phyloP scores from a whole-genome alignment of 306 rosid species.

The Geum urbanum region DNA sequence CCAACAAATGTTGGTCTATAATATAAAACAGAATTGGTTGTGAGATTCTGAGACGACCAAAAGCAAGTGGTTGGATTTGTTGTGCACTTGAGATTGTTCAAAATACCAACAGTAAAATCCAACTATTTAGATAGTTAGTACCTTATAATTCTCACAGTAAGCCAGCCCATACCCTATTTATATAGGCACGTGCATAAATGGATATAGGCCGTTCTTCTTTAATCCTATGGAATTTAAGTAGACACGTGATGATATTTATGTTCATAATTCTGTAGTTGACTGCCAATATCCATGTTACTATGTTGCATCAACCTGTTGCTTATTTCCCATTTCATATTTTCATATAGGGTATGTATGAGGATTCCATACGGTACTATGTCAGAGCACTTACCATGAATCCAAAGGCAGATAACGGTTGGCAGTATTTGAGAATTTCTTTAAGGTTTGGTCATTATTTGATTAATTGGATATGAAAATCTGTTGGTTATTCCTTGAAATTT shows the following conservation, averaged over 20 bases:
- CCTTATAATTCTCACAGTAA: not conserved
- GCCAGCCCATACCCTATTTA: not conserved
- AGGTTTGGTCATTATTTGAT: conserved; percentile 44
- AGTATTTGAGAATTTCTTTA: conserved; percentile 84
- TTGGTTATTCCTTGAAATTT: not conserved
- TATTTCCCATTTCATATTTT: conserved; percentile 5
- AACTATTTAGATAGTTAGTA: not conserved
- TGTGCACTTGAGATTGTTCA: not conserved
- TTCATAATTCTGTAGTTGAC: not conserved
- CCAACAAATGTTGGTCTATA: not conserved
- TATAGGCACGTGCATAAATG: not conserved
- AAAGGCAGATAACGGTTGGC: conserved; percentile 98
- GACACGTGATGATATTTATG: not conserved
- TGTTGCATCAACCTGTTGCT: not conserved
- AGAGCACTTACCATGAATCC: conserved; percentile 98
- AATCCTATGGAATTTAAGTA: not conserved
- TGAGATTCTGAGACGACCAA: not conserved
- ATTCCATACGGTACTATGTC: conserved; percentile 85
- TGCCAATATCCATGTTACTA: not conserved
- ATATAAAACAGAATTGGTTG: too few species aligned
- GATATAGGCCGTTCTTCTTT: not conserved
- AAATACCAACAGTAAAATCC: not conserved
- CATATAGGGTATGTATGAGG: conserved; percentile 83
- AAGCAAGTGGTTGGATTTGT: not conserved
- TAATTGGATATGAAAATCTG: not conserved